A percentile compares a stretch with the other conserved stretches of the same genome.
Conservation (phyloP, 2,329 filamentous ascomycete genomes). For the Trichoderma cornu-damae region DNA sequence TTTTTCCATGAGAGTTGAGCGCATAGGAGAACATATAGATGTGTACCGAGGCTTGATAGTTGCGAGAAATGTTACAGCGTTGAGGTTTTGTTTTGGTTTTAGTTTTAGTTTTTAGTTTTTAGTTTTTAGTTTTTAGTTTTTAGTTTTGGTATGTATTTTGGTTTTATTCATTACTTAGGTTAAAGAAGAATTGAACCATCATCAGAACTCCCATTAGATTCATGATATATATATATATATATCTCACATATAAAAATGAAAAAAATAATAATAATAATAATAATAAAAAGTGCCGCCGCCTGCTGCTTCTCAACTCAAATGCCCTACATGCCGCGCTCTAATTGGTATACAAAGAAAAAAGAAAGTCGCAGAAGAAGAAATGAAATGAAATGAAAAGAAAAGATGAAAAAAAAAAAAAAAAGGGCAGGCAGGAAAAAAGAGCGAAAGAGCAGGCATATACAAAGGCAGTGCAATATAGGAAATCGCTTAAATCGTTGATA, state of each 20-base stretch:
- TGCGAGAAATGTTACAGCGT: not conserved
- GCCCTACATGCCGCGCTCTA: conserved; percentile 2
- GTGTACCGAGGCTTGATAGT: not conserved
- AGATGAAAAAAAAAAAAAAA: not conserved
- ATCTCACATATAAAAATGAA: not conserved
- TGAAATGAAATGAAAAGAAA: not conserved
- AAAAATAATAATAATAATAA: too few relatives aligned
- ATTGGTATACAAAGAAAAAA: conserved; percentile 2
- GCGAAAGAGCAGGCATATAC: not conserved
- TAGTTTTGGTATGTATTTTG: not conserved
- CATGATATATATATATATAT: not conserved
- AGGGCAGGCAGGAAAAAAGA: not conserved
- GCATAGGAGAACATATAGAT: not conserved
- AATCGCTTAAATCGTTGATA: conserved; percentile 8
- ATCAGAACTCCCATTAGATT: conserved; percentile 2
- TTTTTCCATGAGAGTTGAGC: not conserved
- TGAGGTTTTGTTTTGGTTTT: not conserved
- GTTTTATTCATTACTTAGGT: not conserved
- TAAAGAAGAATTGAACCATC: not conserved
- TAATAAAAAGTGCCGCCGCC: not conserved
- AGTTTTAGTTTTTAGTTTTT: too few relatives aligned
- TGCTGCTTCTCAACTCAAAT: not conserved
- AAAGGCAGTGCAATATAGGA: not conserved
- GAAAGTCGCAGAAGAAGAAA: too few relatives aligned
- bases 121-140: not conserved